Conservation (phyloP, 495 filamentous ascomycete genomes). For the Echria macrotheca region DNA sequence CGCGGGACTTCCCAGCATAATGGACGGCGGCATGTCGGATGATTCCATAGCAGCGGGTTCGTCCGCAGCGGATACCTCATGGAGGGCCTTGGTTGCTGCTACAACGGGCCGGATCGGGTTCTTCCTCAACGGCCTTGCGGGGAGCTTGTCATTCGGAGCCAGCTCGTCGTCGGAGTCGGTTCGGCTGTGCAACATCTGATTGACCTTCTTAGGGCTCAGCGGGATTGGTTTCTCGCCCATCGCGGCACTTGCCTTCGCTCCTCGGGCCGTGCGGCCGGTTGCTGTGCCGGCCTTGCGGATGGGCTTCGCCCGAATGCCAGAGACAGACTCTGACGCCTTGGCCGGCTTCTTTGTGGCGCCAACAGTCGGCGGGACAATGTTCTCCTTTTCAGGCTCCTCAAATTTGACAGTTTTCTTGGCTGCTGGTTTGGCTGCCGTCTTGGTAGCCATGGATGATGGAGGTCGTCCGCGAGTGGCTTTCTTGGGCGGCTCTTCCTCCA, state of each 20-base stretch:
- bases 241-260: constrained; percentile 7
- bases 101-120: constrained; percentile 35
- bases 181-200: constrained; percentile 39
- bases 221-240: constrained; percentile 24
- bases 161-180: constrained; percentile 49
- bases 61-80: constrained; percentile 5
- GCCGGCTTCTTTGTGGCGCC: constrained; percentile 17
- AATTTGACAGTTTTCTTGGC: constrained; percentile 53
- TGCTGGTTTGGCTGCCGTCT: constrained; percentile 28
- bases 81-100: constrained; percentile 16
- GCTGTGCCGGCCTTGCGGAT: constrained; percentile 20
- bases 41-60: constrained; percentile 13
- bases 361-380: constrained; percentile 31
- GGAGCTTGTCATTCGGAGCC: constrained; percentile 44
- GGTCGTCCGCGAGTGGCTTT: constrained; percentile 37
- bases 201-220: constrained; percentile 54
- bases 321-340: constrained; percentile 20
- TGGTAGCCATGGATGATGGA: constrained; percentile 23
- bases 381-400: constrained; percentile 54
- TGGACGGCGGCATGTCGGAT: constrained; percentile 12
- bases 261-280: constrained; percentile 13
- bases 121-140: constrained; percentile 43
- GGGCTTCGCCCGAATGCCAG: constrained; percentile 24
- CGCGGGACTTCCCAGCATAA: constrained; percentile 42
- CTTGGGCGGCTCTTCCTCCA: constrained; percentile 26